Evolutionary conservation across 192 early-diverging fungal genomes (phyloP), one percentile per base, ranked within the genome.

Genomic region (Umbelopsis ramanniana): DNA sequence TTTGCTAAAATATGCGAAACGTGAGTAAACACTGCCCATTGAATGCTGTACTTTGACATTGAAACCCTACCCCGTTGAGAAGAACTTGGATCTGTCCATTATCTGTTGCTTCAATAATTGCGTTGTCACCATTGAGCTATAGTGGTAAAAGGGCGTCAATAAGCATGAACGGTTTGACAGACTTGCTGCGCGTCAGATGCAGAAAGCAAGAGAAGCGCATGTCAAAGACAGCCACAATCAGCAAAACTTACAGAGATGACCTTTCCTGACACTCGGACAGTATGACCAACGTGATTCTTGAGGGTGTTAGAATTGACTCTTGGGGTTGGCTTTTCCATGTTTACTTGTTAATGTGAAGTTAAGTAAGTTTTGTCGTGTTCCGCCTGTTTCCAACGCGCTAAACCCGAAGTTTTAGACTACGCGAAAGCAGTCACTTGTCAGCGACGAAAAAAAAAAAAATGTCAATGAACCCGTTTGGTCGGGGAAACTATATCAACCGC

Each of bases 251-350:
- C 77, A 45, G 72, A 73, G 10, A 76, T 17, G 3, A 77, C 66
- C 29, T 80, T 76, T 22, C 76, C 79, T 0, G 47, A 15, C 0
- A 80, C 40, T 17, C 75, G 73, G n/a, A 79, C 70, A 9, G 70
- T 72, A 23, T 55, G 46, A 10, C 73, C 78, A 66, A 72, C 70
- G 46, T 79, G 73, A 17, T 74, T 75, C 68, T 74, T 67, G 46
- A 72, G 57, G 1, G 73, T 35, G 15, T 21, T 46, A 7, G 79
- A 76, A 52, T 80, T 76, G 57, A 77, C 75, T 45, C 75, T 75
- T 21, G 71, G 74, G 24, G 76, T 77, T 24, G 76, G 79, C 23
- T 76, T 77, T 5, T 76, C 72, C 79, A 80, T 80, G 43, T 7
- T 37, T 17, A 22, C 55, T 11, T 63, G 14, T 37, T 17, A 37